Evolutionary conservation across 2,329 filamentous ascomycete genomes (phyloP).

Genomic region (Sarocladium kiliense): DNA sequence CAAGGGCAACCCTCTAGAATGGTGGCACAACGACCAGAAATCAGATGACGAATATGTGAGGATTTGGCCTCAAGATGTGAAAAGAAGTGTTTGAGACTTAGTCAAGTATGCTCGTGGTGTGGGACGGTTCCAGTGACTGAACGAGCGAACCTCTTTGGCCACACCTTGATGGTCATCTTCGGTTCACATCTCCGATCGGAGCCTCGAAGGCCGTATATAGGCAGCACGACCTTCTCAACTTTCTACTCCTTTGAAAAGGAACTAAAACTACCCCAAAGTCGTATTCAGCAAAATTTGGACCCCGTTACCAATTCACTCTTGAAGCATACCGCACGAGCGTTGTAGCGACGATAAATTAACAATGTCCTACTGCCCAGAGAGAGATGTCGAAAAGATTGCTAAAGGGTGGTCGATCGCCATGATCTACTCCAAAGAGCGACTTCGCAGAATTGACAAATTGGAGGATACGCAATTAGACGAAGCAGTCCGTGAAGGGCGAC

Average conservation of each 20-base stretch:
- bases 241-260: too few relatives aligned
- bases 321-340: not conserved
- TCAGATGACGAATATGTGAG: too few relatives aligned
- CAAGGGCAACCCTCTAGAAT: too few relatives aligned
- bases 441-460: constrained; percentile 26
- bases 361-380: constrained; percentile 21
- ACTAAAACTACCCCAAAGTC: too few relatives aligned
- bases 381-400: constrained; percentile 27
- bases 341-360: not conserved
- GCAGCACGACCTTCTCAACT: not conserved
- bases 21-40: too few relatives aligned
- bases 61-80: too few relatives aligned
- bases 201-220: not conserved
- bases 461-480: constrained; percentile 26
- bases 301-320: not conserved
- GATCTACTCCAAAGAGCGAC: constrained; percentile 27
- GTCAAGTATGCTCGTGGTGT: not conserved
- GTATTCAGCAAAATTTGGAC: too few relatives aligned
- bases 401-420: constrained; percentile 34
- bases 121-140: not conserved
- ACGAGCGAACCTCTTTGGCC: constrained; percentile 6
- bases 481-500: constrained; percentile 25
- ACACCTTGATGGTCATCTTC: constrained; percentile 3
- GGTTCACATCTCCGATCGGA: not conserved
- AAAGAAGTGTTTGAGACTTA: not conserved